These are phyloP conservation scores for Lasiodiplodia sp. DNA, from an alignment of 2,329 filamentous ascomycete species.

Conservation along the genomic window DNA sequence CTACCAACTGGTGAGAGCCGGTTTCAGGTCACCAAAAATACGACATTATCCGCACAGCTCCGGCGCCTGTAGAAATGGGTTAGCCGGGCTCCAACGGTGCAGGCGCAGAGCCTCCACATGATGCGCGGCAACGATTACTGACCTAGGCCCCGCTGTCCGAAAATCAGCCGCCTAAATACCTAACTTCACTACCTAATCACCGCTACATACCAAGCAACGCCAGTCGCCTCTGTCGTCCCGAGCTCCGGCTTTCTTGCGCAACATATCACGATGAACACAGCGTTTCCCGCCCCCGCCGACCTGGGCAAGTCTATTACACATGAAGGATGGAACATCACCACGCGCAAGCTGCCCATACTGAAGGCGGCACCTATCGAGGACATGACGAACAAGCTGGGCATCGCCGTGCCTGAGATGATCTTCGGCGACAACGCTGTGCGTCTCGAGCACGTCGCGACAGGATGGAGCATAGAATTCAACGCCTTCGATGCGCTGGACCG, in stretches of 20 bases:
- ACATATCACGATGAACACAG: conserved; percentile 5
- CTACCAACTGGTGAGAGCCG: no score
- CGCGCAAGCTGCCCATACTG: conserved; percentile 92
- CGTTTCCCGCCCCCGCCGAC: conserved; percentile 32
- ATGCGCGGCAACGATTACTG: conserved; percentile 20
- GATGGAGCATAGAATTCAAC: conserved; percentile 82
- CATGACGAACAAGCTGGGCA: conserved; percentile 79
- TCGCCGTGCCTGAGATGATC: conserved; percentile 97
- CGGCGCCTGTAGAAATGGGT: background rate
- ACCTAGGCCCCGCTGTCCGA: conserved; percentile 11
- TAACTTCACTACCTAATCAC: conserved; percentile 10
- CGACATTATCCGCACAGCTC: no score
- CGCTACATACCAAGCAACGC: background rate
- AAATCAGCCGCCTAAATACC: conserved; percentile 24
- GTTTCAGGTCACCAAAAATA: background rate
- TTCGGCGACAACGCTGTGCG: conserved; percentile 92
- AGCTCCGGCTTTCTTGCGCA: background rate
- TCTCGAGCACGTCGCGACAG: conserved; percentile 74
- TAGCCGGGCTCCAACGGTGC: background rate
- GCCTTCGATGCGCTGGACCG: conserved; percentile 86
- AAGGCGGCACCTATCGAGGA: conserved; percentile 89
- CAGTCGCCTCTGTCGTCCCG: background rate
- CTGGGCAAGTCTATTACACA: conserved; percentile 46
- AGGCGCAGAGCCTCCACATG: conserved; percentile 15
- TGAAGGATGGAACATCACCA: conserved; percentile 73